These are phyloP conservation scores for Trichoderma sp. DNA, from an alignment of 2,329 filamentous ascomycete genomes.

Conservation along the genomic window DNA sequence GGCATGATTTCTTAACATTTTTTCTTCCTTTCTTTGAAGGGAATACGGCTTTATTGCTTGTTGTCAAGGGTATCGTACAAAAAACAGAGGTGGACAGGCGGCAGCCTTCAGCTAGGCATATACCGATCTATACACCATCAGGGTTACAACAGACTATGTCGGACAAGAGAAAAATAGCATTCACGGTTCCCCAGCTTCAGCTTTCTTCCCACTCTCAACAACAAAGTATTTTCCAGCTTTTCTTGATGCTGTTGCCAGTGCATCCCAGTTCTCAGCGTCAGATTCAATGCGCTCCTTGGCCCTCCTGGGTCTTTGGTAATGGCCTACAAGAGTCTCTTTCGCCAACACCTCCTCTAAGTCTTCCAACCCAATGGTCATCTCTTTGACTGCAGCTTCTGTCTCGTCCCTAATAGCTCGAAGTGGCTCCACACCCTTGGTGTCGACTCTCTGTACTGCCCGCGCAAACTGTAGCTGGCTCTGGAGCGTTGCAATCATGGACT, in stretches of 20 bases:
- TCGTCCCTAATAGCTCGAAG: slow-evolving; percentile 80
- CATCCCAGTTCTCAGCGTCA: slow-evolving; percentile 65
- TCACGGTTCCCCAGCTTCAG: slow-evolving; percentile 22
- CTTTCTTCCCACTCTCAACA: slow-evolving; percentile 59
- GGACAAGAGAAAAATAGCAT: not conserved
- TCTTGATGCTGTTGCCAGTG: slow-evolving; percentile 61
- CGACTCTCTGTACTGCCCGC: slow-evolving; percentile 74
- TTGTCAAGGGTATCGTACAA: slow-evolving; percentile 14
- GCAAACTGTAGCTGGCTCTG: slow-evolving; percentile 87
- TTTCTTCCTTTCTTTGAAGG: not conserved
- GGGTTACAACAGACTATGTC: not conserved
- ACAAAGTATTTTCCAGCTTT: slow-evolving; percentile 74
- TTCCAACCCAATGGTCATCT: slow-evolving; percentile 58
- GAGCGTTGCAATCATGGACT: slow-evolving; percentile 69
- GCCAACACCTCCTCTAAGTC: slow-evolving; percentile 55
- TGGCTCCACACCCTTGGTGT: slow-evolving; percentile 70
- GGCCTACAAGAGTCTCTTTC: slow-evolving; percentile 60
- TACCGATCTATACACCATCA: not conserved
- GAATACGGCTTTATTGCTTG: not conserved
- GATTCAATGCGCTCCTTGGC: slow-evolving; percentile 37
- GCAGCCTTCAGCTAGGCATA: not conserved
- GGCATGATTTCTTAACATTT: not conserved
- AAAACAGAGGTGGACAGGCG: not conserved
- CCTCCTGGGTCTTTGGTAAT: slow-evolving; percentile 45
- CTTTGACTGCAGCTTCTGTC: slow-evolving; percentile 58